A percentile compares a stretch with the other conserved stretches of the same genome.
These are phyloP conservation scores for Fusarium pseudonygamai DNA, from an alignment of 2,329 filamentous ascomycete species.

Conservation along the genomic window DNA sequence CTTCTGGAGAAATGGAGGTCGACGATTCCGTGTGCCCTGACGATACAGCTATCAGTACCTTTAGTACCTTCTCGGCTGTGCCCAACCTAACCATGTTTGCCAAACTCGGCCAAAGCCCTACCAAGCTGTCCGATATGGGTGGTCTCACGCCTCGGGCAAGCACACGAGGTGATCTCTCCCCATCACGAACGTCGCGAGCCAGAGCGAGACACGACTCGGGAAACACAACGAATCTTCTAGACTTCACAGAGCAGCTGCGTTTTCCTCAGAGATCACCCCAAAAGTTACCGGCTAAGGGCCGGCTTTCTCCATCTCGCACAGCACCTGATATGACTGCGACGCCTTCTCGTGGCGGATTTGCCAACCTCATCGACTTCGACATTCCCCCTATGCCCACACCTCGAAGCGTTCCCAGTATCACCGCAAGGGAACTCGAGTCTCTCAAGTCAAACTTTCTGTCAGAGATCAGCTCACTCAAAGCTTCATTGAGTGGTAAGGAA, in stretches of 20 bases:
- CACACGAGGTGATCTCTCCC: conserved; percentile 45
- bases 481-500: conserved; percentile 90
- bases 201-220: conserved; percentile 54
- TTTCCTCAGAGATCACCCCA: conserved; percentile 62
- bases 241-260: conserved; percentile 82
- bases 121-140: conserved; percentile 58
- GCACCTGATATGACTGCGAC: conserved; percentile 51
- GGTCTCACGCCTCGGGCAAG: conserved; percentile 52
- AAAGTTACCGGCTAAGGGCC: conserved; percentile 57
- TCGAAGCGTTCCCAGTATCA: conserved; percentile 88
- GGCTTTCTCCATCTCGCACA: conserved; percentile 46
- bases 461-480: conserved; percentile 93
- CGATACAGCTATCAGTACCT: conserved; percentile 80
- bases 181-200: conserved; percentile 49
- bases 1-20: conserved; percentile 37
- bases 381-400: conserved; percentile 94
- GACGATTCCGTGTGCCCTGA: conserved; percentile 63
- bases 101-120: conserved; percentile 73
- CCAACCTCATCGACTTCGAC: conserved; percentile 79
- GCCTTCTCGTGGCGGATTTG: conserved; percentile 61
- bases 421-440: conserved; percentile 89
- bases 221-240: conserved; percentile 82
- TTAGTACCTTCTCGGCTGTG: conserved; percentile 90
- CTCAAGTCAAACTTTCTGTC: conserved; percentile 91
- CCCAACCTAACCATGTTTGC: conserved; percentile 88